These are phyloP conservation scores for Globisporangium mamillatum DNA, from an alignment of 352 stramenopile species.

Conservation along the genomic window DNA sequence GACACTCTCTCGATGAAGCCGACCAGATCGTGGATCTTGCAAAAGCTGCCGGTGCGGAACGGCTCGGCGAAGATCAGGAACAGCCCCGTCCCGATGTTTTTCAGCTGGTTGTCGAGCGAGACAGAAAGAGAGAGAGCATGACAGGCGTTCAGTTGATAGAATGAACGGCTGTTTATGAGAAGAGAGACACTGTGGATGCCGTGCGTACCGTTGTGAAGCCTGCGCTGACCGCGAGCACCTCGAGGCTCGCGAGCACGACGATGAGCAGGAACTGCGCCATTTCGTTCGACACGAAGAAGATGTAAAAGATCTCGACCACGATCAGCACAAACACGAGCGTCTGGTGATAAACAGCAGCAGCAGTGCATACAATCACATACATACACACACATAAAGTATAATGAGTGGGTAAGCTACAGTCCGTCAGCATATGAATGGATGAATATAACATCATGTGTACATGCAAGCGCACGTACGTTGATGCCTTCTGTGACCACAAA, in stretches of 20 bases:
- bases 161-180: background rate
- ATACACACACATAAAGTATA: background rate
- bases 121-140: background rate
- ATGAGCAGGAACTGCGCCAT: conserved; percentile 65
- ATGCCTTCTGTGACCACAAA: conserved; percentile 80
- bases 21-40: conserved; percentile 40
- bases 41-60: conserved; percentile 68
- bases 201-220: conserved; percentile 63
- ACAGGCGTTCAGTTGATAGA: background rate
- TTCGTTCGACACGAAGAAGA: conserved; percentile 70
- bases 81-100: conserved; percentile 76
- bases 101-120: conserved; percentile 40
- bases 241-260: conserved; percentile 64
- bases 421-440: background rate
- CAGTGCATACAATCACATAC: background rate
- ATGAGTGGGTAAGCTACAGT: background rate
- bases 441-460: background rate
- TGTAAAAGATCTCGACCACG: conserved; percentile 79
- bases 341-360: conserved; percentile 34
- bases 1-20: conserved; percentile 79
- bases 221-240: conserved; percentile 53
- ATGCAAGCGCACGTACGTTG: conserved; percentile 24
- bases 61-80: conserved; percentile 86
- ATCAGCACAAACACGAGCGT: conserved; percentile 58
- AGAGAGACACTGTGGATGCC: background rate